Percentiles rank a stretch among this genome's conserved stretches.
Conservation (phyloP, 2,329 filamentous ascomycete species). For the Fusarium aywerte region DNA sequence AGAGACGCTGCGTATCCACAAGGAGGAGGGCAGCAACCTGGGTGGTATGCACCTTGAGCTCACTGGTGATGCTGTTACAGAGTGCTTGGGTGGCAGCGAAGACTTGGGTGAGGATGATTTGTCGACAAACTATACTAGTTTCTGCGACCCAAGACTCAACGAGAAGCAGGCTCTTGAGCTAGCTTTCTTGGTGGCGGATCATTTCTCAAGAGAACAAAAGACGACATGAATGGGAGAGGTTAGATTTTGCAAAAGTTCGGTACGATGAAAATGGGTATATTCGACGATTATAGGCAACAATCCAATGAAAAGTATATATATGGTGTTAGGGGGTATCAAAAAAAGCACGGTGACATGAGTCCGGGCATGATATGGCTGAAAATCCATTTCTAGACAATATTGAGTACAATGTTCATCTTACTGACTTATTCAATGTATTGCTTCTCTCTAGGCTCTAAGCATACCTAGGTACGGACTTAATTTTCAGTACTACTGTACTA, state of each 20-base stretch:
- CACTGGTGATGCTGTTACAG: conserved; percentile 94
- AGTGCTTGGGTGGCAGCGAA: conserved; percentile 92
- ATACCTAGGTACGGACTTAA: conserved; percentile 18
- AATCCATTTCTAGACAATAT: background rate
- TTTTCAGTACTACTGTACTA: background rate
- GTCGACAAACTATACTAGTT: conserved; percentile 91
- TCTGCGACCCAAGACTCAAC: conserved; percentile 94
- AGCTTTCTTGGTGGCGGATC: conserved; percentile 91
- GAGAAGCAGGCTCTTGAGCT: conserved; percentile 98
- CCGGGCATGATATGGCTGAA: background rate
- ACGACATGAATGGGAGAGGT: background rate
- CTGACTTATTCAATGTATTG: conserved; percentile 11
- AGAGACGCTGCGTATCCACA: conserved; percentile 85
- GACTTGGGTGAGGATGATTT: conserved; percentile 89
- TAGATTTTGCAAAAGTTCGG: background rate
- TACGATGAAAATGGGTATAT: background rate
- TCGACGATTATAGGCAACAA: background rate
- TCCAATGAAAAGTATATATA: background rate
- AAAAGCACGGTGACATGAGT: background rate
- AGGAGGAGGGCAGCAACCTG: conserved; percentile 83
- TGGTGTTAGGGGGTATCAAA: background rate
- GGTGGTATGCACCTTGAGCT: conserved; percentile 95
- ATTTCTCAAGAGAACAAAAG: conserved; percentile 63
- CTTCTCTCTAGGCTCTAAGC: conserved; percentile 26
- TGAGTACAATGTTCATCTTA: background rate